Percentiles rank a stretch among this genome's conserved stretches.
Evolutionary conservation across 805 yeast species (phyloP).

Genomic region (Deakozyma indianensis): DNA sequence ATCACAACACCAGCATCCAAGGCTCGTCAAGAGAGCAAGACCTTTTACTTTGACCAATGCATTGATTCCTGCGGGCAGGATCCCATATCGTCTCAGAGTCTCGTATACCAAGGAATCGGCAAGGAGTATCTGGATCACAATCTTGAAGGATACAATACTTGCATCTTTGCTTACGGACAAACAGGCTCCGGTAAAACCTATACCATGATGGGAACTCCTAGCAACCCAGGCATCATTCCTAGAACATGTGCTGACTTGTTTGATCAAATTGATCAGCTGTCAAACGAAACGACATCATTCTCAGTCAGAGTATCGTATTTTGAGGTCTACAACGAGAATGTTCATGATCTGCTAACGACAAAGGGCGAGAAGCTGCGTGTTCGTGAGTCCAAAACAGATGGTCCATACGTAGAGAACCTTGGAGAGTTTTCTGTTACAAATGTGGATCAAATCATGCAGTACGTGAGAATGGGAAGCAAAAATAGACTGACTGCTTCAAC

Average conservation of each 20-base stretch:
- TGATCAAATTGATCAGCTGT: constrained; percentile 24
- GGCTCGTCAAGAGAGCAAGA: constrained; percentile 18
- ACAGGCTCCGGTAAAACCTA: constrained; percentile 76
- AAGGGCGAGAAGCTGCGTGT: constrained; percentile 28
- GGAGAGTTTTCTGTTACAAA: constrained; percentile 35
- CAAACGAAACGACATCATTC: constrained; percentile 22
- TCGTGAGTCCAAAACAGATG: constrained; percentile 50
- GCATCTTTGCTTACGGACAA: constrained; percentile 69
- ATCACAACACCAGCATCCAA: constrained; percentile 6
- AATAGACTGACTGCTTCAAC: constrained; percentile 60
- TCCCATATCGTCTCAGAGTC: constrained; percentile 31
- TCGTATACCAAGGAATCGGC: constrained; percentile 42
- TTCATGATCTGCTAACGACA: constrained; percentile 39
- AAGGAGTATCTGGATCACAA: constrained; percentile 46
- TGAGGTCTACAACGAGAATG: constrained; percentile 69
- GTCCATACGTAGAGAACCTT: constrained; percentile 62
- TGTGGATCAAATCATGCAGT: constrained; percentile 34
- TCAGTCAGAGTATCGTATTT: constrained; percentile 44
- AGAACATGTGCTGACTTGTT: constrained; percentile 40
- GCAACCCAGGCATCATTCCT: constrained; percentile 54
- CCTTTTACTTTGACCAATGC: constrained; percentile 37
- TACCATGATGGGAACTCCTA: constrained; percentile 56
- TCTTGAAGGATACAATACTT: constrained; percentile 56
- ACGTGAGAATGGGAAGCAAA: constrained; percentile 37
- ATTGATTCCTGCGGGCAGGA: constrained; percentile 26